phyloP scores from a whole-genome alignment of 306 rosid genomes.

The Cicer yamashitae region DNA sequence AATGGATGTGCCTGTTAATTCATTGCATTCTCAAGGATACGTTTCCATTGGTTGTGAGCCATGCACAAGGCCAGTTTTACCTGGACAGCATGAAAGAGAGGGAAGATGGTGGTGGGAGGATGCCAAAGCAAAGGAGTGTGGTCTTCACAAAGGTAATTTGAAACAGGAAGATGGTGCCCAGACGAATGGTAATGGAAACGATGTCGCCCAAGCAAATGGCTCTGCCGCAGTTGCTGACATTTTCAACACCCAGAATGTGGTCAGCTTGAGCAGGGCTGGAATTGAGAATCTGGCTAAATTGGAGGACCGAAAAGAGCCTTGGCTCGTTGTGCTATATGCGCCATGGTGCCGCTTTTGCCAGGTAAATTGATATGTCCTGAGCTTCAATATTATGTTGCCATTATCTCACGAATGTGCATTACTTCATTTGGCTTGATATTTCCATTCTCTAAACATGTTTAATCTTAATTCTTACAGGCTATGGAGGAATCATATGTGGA shows the following conservation, averaged over 20 bases:
- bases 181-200: conserved; percentile 62
- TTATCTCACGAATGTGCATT: background rate
- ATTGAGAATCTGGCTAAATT: conserved; percentile 79
- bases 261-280: conserved; percentile 74
- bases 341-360: conserved; percentile 99
- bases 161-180: conserved; percentile 62
- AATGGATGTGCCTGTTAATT: conserved; percentile 90
- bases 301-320: conserved; percentile 76
- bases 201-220: conserved; percentile 48
- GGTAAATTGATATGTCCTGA: conserved; percentile 48
- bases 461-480: conserved; percentile 54
- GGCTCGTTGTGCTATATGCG: conserved; percentile 95
- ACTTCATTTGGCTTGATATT: conserved; percentile 5
- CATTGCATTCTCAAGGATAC: conserved; percentile 84
- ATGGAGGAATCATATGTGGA: conserved; percentile 87
- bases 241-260: conserved; percentile 66
- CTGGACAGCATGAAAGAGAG: conserved; percentile 97
- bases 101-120: conserved; percentile 99
- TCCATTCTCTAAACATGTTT: conserved; percentile 12
- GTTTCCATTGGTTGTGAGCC: conserved; percentile 98
- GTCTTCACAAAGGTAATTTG: conserved; percentile 95
- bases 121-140: conserved; percentile 96
- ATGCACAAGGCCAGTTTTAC: conserved; percentile 95
- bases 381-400: background rate
- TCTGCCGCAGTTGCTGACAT: conserved; percentile 61